Evolutionary conservation across 352 stramenopile genomes (phyloP).

Genomic region (Hyaloperonospora arabidopsidis): DNA sequence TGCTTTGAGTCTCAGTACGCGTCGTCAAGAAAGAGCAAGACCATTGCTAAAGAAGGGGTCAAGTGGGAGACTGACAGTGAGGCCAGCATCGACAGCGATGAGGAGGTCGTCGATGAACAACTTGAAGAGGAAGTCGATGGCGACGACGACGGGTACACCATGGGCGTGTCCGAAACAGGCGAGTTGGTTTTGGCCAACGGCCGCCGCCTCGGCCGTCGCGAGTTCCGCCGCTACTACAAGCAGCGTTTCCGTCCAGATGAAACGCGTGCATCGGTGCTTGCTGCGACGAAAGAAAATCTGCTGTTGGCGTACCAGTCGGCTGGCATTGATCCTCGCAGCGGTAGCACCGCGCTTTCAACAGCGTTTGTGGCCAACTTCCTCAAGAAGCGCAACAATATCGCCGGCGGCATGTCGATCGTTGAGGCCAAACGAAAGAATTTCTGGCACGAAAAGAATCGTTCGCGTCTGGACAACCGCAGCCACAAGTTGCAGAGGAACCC

Average conservation of each 20-base stretch:
- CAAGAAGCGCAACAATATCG: constrained; percentile 77
- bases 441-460: constrained; percentile 72
- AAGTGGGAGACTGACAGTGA: constrained; percentile 80
- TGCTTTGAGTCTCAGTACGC: constrained; percentile 83
- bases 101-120: constrained; percentile 60
- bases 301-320: constrained; percentile 68
- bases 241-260: constrained; percentile 82
- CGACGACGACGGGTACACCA: constrained; percentile 39
- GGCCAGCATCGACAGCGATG: constrained; percentile 63
- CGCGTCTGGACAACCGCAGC: constrained; percentile 69
- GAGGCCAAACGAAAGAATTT: constrained; percentile 63
- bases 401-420: constrained; percentile 60
- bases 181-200: constrained; percentile 84
- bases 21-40: constrained; percentile 31
- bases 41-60: constrained; percentile 30
- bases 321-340: constrained; percentile 47
- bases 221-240: constrained; percentile 87
- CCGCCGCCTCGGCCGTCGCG: constrained; percentile 77
- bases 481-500: constrained; percentile 83
- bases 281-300: constrained; percentile 69
- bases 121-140: constrained; percentile 39
- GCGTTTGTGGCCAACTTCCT: constrained; percentile 78
- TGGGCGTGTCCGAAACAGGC: constrained; percentile 82
- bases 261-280: constrained; percentile 60
- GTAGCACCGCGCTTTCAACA: constrained; percentile 62